Base-by-base conservation (phyloP, 2,329 filamentous ascomycete genomes). In the Colletotrichum sp. region DNA sequence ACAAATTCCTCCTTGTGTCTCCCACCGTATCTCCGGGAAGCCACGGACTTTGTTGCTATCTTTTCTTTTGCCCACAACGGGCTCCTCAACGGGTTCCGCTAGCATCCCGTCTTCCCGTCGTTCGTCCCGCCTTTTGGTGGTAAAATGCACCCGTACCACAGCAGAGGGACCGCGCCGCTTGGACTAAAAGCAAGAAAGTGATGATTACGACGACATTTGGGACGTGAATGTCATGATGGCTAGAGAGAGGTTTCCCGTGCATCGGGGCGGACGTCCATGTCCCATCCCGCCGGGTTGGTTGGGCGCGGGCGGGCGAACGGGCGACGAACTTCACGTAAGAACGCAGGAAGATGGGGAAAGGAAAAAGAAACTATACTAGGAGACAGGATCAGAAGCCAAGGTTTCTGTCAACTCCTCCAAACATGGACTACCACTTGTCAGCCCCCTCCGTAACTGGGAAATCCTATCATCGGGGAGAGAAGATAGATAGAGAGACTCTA, bases 21-120 rank as follows among this genome's bases (percentile, higher is more conserved):
- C 22, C 18, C 55, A 18, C 24, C 9, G 12, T 52, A 55, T 64
- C 36, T 63, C 68, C 57, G 55, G 24, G 67, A 59, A 34, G 55
- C 28, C 39, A 71, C 39, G 30, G 60, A 36, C 60, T 18, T 32
- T 44, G 8, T 34, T n/a, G 6, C 18, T 22, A n/a, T 62, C 59
- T 34, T 36, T 28, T 22, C 28, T 9, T 52, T 52, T 13, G 36
- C 44, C n/a, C 44, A 52, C 44, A 22, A 68, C 74, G 70, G 74
- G 70, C 30, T 73, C 28, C 22, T 75, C 59, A 55, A 74, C 74
- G 74, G 74, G 34, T 65, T 72, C 74, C 74, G 74, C 64, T 39
- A 75, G 59, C 48, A 60, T 74, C 74, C 74, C 74, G 74, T 68
- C 64, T 75, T 69, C 70, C 74, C 74, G 74, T 65, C 64, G n/a